Evolutionary conservation across 1,139 yeast species (phyloP), one percentile per base, ranked within the genome.

Genomic region (Suhomyces coccinellae): DNA sequence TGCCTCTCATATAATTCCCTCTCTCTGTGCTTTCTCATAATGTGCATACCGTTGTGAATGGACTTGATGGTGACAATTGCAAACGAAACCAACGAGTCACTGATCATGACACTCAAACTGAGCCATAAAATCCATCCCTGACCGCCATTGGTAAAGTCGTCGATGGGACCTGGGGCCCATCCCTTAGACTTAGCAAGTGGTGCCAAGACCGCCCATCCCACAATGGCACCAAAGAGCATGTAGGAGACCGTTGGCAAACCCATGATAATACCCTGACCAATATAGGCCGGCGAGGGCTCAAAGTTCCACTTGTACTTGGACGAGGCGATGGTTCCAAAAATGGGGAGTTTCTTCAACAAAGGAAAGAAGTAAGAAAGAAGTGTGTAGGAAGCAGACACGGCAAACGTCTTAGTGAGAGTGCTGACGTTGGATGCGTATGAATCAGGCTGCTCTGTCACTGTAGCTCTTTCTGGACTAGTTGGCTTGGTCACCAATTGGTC

Each of bases 121-220:
- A 90, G 74, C 99, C 99, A 93, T 59, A 93, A 72, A 45, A 93
- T 88, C 99, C 99, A 93, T 12, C 99, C 99, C 60, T 93, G 97
- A 1, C 91, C 87, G 1, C 98, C 98, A 22, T 80, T 75, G 54
- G 87, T 84, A 97, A 97, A 93, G 63, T 90, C 96, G 56, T 87
- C 91, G 4, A 88, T 82, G 2, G 82, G 85, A 0, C 97, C 97
- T 0, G 93, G 85, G 0, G 96, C 95, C 98, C 98, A 93, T 2
- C 82, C 85, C 52, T 69, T 62, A 46, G 70, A 55, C 49, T 85
- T 77, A 1, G 95, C 83, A 48, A 87, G 52, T 1, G 98, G 98
- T 0, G 95, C 95, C 27, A 93, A 68, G 1, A 93, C 67, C 0
- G 80, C 96, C 99, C 99, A 93, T 0, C 99, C 99, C 6, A 91